Evolutionary conservation across 345 rosid genomes (phyloP).

Genomic region (Punica granatum): DNA sequence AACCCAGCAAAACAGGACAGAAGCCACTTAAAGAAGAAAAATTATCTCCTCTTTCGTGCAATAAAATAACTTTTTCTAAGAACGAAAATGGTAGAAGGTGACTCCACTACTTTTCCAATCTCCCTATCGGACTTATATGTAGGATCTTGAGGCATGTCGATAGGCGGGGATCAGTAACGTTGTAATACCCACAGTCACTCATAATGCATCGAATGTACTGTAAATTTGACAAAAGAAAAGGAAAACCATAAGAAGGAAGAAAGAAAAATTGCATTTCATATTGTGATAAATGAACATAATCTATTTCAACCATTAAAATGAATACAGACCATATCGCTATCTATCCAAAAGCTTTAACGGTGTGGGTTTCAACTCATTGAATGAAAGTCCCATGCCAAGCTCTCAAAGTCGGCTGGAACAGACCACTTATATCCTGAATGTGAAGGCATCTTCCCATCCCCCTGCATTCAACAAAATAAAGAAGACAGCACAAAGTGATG

Average conservation of each 20-base stretch:
- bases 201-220: slow-evolving; percentile 83
- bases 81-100: neutral
- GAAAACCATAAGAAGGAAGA: neutral
- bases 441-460: slow-evolving; percentile 64
- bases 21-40: neutral
- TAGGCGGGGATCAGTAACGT: slow-evolving; percentile 88
- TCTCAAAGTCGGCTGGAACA: slow-evolving; percentile 70
- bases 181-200: slow-evolving; percentile 80
- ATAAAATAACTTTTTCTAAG: neutral
- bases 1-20: slow-evolving; percentile 40
- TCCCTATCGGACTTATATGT: slow-evolving; percentile 70
- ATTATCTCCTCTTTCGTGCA: neutral
- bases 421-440: slow-evolving; percentile 77
- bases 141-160: slow-evolving; percentile 87
- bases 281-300: neutral
- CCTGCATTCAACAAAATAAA: slow-evolving; percentile 33
- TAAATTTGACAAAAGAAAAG: slow-evolving; percentile 7
- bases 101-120: slow-evolving; percentile 53
- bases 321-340: neutral
- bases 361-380: neutral
- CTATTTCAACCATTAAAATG: neutral
- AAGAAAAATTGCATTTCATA: neutral
- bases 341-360: neutral
- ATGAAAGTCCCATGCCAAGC: slow-evolving; percentile 93
- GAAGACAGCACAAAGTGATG: neutral